Base-by-base conservation (phyloP, 2,329 filamentous ascomycete species). In the Venturia asperata region DNA sequence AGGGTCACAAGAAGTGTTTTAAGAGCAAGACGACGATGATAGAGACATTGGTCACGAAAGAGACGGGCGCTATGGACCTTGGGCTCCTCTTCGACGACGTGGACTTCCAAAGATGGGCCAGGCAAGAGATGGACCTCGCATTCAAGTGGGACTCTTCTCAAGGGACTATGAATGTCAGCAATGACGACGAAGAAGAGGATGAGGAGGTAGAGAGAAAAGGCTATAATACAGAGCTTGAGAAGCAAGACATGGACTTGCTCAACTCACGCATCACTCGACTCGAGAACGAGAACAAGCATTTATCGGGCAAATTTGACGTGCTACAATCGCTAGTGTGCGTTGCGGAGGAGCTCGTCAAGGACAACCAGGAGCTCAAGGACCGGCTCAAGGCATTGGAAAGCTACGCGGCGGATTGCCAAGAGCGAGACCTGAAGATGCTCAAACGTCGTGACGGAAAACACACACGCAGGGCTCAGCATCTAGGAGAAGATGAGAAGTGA, bases 1-100 rank as follows among this genome's bases (percentile, higher is more conserved):
- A 56, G 52, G 52, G 52, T 30, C 52, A 56, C 17, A 56, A 37
- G 27, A 56, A n/a, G 52, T 56, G 52, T 56, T 56, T 56, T 21
- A 24, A 56, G 17, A 56, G 52, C 52, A 56, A 37, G 10, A 37
- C 24, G 52, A 56, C 52, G 52, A 56, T 56, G 52, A 21, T 34
- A 11, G 52, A 56, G 52, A 34, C 52, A 19, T n/a, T 56, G 52
- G 24, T 17, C 6, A 56, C 34, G 52, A 19, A 37, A 34, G 52
- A 56, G 21, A 27, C 34, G 3, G 52, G 52, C 13, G 52, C 52
- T 17, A 56, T 56, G 52, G 52, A 56, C 30, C 52, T 56, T 27
- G 52, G 30, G 3, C 27, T 34, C 5, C 24, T 37, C 11, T 56
- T 56, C 30, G 24, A 37, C 30, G n/a, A 56, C 34, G 13, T 17